phyloP scores from a whole-genome alignment of 2,329 filamentous ascomycete species.

The Clonostachys solani region DNA sequence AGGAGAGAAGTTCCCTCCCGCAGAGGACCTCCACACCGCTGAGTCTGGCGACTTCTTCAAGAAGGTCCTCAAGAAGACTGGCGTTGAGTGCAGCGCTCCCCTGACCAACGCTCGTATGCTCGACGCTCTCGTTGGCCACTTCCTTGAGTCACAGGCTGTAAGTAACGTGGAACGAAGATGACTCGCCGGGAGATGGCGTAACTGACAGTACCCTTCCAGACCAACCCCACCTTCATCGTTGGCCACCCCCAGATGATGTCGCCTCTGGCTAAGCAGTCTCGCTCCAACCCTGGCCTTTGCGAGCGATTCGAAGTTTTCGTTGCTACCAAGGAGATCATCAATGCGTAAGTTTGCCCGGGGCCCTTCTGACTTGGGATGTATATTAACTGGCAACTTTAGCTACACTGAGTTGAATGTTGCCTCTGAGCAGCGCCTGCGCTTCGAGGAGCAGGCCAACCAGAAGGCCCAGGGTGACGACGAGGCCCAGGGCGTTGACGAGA shows the following conservation, averaged over 20 bases:
- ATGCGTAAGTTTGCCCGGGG: constrained; percentile 48
- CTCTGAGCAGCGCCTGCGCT: constrained; percentile 83
- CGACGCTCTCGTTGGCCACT: constrained; percentile 90
- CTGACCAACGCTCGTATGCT: constrained; percentile 94
- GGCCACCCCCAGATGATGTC: constrained; percentile 77
- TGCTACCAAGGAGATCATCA: constrained; percentile 73
- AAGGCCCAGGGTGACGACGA: constrained; percentile 97
- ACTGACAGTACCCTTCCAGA: constrained; percentile 7
- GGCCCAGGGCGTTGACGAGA: constrained; percentile 93
- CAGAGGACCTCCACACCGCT: constrained; percentile 81
- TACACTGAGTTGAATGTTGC: constrained; percentile 95
- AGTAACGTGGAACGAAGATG: constrained; percentile 6
- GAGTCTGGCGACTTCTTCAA: constrained; percentile 89
- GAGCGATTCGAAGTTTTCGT: constrained; percentile 98
- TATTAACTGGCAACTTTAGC: constrained; percentile 8
- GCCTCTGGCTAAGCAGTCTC: constrained; percentile 93
- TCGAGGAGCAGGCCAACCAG: constrained; percentile 89
- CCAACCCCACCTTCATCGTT: constrained; percentile 69
- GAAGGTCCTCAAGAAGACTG: constrained; percentile 80
- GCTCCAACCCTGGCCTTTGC: constrained; percentile 75
- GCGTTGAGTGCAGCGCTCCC: constrained; percentile 84
- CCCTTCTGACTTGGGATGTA: neutral
- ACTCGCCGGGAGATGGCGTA: neutral
- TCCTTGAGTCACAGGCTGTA: constrained; percentile 84
- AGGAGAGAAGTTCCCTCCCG: constrained; percentile 90